Conservation (phyloP, 2,329 filamentous ascomycete genomes). For the Arthrobotrys megalospora region DNA sequence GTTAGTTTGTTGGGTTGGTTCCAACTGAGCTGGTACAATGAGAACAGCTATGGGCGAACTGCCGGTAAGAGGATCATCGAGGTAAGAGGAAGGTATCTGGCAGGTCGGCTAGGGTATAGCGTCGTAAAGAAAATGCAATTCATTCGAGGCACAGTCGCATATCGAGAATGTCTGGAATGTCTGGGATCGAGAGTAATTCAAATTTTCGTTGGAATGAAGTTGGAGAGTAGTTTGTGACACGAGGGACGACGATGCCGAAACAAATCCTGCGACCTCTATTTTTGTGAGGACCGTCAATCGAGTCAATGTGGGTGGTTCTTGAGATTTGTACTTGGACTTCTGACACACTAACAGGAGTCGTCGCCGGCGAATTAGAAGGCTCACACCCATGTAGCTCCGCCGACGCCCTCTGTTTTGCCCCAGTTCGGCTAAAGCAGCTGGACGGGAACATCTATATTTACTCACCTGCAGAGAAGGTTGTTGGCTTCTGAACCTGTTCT, state of each 20-base stretch:
- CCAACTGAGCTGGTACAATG: constrained; percentile 18
- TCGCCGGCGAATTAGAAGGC: constrained; percentile 54
- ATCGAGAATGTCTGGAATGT: constrained; percentile 22
- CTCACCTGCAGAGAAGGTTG: constrained; percentile 56
- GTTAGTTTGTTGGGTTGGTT: constrained; percentile 13
- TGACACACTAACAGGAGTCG: constrained; percentile 56
- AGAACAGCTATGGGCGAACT: constrained; percentile 46
- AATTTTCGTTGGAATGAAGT: constrained; percentile 43
- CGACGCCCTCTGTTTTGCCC: constrained; percentile 60
- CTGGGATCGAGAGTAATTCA: constrained; percentile 17
- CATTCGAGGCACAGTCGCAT: constrained; percentile 44
- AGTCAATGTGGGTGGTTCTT: constrained; percentile 48
- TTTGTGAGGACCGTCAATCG: constrained; percentile 47
- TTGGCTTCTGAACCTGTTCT: constrained; percentile 30
- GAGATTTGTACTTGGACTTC: constrained; percentile 54
- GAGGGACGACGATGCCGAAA: constrained; percentile 50
- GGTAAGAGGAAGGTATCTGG: constrained; percentile 31
- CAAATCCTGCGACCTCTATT: constrained; percentile 59
- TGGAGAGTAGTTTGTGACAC: constrained; percentile 46
- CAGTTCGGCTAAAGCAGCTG: constrained; percentile 61
- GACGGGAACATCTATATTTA: constrained; percentile 61
- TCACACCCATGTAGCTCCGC: constrained; percentile 51
- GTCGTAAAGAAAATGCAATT: constrained; percentile 46
- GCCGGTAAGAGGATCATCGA: constrained; percentile 42
- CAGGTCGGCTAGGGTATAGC: constrained; percentile 19